These are phyloP conservation scores for Hypoxylon sp. DNA, from an alignment of 2,329 filamentous ascomycete genomes.

Conservation along the genomic window DNA sequence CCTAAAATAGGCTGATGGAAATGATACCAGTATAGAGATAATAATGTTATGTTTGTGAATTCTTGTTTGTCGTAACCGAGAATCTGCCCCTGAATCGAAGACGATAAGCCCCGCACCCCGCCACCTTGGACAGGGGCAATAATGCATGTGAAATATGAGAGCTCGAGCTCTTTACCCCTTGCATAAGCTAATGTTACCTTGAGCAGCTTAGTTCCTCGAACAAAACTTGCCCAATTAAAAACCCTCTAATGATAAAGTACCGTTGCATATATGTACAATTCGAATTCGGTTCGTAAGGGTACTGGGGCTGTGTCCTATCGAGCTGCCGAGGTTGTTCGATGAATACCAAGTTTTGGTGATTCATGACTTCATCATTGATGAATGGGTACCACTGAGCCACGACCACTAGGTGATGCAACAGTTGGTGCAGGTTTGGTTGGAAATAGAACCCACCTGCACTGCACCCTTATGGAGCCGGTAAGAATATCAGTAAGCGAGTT, in stretches of 20 bases:
- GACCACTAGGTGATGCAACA: slow-evolving; percentile 5
- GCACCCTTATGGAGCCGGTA: slow-evolving; percentile 1
- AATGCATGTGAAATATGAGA: slow-evolving; percentile 11
- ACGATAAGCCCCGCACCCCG: background rate
- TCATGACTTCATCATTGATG: slow-evolving; percentile 29
- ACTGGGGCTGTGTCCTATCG: background rate
- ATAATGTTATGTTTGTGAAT: background rate
- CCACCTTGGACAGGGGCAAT: slow-evolving; percentile 19
- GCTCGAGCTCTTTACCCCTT: slow-evolving; percentile 14
- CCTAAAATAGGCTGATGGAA: background rate
- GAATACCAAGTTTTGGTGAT: slow-evolving; percentile 21
- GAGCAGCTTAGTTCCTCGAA: background rate
- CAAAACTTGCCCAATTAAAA: background rate
- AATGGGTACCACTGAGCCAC: slow-evolving; percentile 20
- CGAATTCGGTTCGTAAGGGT: background rate
- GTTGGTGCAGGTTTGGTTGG: slow-evolving; percentile 13
- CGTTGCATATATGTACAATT: background rate
- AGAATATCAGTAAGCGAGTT: background rate
- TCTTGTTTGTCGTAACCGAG: background rate
- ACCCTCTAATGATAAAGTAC: background rate
- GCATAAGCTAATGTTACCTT: slow-evolving; percentile 18
- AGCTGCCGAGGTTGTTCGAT: slow-evolving; percentile 1
- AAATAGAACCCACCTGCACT: slow-evolving; percentile 19
- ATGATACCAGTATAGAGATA: background rate
- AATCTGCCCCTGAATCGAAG: background rate